Conservation (phyloP, 345 rosid genomes). For the Salix arbutifolia region DNA sequence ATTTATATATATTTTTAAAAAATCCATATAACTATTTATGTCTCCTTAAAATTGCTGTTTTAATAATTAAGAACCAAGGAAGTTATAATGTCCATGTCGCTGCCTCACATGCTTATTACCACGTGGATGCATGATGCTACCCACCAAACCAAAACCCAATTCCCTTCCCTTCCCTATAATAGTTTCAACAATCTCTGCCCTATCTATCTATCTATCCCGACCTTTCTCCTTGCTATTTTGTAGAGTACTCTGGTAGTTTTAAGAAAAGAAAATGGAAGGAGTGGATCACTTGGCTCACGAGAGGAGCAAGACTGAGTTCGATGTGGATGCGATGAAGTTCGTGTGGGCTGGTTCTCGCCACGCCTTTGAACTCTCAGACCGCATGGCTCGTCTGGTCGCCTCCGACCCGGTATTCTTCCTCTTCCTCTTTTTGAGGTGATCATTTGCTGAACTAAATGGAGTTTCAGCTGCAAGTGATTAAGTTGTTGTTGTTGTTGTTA, state of each 20-base stretch:
- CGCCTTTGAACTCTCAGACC: conserved; percentile 71
- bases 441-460: too few relatives aligned
- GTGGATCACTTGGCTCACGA: conserved; percentile 66
- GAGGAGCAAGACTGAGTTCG: conserved; percentile 74
- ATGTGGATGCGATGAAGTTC: conserved; percentile 87
- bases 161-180: too few relatives aligned
- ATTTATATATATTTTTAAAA: too few relatives aligned
- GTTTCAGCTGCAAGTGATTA: neutral
- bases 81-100: too few relatives aligned
- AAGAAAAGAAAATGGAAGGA: conserved; percentile 33
- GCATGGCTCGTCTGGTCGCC: conserved; percentile 84
- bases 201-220: neutral
- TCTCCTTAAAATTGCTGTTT: too few relatives aligned
- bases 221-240: neutral
- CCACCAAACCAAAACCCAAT: too few relatives aligned
- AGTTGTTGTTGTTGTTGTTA: neutral
- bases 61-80: too few relatives aligned
- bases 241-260: neutral
- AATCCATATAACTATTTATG: too few relatives aligned
- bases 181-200: too few relatives aligned
- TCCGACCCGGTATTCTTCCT: conserved; percentile 66
- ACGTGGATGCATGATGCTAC: too few relatives aligned
- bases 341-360: conserved; percentile 94
- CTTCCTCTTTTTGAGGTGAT: neutral
- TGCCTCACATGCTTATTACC: too few relatives aligned